Evolutionary conservation across 768 basidiomycete species (phyloP).

Genomic region (Tulasnella sp.): DNA sequence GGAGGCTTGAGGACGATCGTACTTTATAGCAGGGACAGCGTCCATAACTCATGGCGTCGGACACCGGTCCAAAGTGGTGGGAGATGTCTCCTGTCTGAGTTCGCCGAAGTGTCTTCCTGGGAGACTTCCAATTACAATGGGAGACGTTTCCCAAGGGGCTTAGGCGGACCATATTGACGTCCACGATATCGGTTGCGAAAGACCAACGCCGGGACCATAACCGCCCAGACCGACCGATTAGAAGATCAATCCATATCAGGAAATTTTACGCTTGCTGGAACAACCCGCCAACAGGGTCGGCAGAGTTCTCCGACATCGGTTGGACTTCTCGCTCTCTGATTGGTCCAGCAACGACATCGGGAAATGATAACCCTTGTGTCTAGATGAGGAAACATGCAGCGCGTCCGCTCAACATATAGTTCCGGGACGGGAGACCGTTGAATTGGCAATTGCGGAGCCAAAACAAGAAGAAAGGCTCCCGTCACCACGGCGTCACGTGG

Average conservation of each 20-base stretch:
- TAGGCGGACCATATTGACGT: neutral
- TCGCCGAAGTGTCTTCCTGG: neutral
- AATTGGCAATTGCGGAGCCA: neutral
- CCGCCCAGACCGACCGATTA: neutral
- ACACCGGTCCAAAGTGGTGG: neutral
- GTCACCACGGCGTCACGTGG: neutral
- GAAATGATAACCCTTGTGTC: neutral
- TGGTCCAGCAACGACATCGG: neutral
- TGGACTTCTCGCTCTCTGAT: neutral
- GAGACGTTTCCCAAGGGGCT: neutral
- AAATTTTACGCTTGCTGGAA: neutral
- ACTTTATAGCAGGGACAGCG: neutral
- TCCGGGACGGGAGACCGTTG: too few species aligned
- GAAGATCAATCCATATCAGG: neutral
- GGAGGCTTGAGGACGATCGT: neutral
- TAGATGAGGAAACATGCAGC: neutral
- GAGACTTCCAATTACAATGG: neutral
- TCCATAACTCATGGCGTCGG: neutral
- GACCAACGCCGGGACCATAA: neutral
- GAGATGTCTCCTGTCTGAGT: neutral
- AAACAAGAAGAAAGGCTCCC: neutral
- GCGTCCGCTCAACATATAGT: neutral
- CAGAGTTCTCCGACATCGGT: neutral
- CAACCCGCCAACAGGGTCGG: neutral
- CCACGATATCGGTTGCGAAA: neutral